Conservation (phyloP, 2,329 filamentous ascomycete genomes). For the Fusarium stilboides region DNA sequence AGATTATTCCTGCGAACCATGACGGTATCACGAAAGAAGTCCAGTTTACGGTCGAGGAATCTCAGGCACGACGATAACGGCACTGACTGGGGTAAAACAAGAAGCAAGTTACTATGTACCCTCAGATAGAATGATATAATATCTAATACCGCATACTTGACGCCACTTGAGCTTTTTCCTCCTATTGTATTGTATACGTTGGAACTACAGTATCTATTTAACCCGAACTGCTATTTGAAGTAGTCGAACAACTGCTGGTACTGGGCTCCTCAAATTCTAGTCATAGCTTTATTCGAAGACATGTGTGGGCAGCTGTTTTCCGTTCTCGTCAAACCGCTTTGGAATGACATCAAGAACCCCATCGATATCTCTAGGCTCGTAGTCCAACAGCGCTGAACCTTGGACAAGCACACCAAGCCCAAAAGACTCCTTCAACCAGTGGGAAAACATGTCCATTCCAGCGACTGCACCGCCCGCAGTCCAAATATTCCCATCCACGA, state of each 20-base stretch:
- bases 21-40: slow-evolving; percentile 42
- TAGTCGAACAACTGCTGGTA: too few species aligned
- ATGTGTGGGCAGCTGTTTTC: slow-evolving; percentile 51
- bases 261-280: too few species aligned
- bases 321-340: slow-evolving; percentile 48
- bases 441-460: slow-evolving; percentile 61
- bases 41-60: slow-evolving; percentile 38
- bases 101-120: not conserved
- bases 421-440: slow-evolving; percentile 58
- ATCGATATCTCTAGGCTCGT: slow-evolving; percentile 55
- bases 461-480: slow-evolving; percentile 62
- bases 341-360: slow-evolving; percentile 51
- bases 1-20: slow-evolving; percentile 29
- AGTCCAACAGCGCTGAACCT: slow-evolving; percentile 49
- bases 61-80: slow-evolving; percentile 5
- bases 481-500: slow-evolving; percentile 63
- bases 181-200: too few species aligned
- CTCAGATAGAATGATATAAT: slow-evolving; percentile 3
- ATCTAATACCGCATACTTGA: not conserved
- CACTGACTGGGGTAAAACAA: not conserved
- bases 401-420: slow-evolving; percentile 49
- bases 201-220: too few species aligned
- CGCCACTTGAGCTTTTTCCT: not conserved
- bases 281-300: slow-evolving; percentile 6
- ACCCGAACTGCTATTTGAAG: too few species aligned